These are phyloP conservation scores for Citrus mangshanensis DNA, from an alignment of 345 rosid genomes.

Conservation along the genomic window DNA sequence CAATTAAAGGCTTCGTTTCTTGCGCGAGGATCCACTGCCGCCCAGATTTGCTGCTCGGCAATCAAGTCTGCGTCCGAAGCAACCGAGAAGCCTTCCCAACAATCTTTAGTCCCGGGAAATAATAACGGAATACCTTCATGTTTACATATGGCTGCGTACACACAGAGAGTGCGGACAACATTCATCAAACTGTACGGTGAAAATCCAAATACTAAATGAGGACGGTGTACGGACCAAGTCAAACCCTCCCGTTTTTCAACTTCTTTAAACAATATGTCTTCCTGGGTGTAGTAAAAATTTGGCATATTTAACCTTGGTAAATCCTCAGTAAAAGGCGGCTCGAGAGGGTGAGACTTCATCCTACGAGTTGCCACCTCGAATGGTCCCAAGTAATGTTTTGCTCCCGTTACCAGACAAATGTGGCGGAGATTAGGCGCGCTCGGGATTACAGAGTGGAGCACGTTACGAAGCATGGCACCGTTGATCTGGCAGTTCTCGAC, in stretches of 20 bases:
- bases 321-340: conserved; percentile 81
- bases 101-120: conserved; percentile 61
- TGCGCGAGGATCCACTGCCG: conserved; percentile 61
- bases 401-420: conserved; percentile 80
- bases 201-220: conserved; percentile 60
- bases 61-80: conserved; percentile 74
- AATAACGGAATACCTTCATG: conserved; percentile 52
- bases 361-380: conserved; percentile 23
- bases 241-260: conserved; percentile 46
- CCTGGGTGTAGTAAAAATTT: conserved; percentile 62
- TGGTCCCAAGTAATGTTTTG: conserved; percentile 64
- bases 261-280: conserved; percentile 69
- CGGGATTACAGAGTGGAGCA: conserved; percentile 59
- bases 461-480: conserved; percentile 70
- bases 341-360: conserved; percentile 29
- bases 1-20: conserved; percentile 73
- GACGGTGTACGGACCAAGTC: conserved; percentile 78
- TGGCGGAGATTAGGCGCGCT: conserved; percentile 72
- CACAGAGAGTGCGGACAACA: conserved; percentile 55
- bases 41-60: conserved; percentile 93
- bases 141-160: conserved; percentile 81
- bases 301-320: conserved; percentile 55
- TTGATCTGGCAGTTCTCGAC: conserved; percentile 57
- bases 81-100: conserved; percentile 55
- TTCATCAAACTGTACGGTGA: conserved; percentile 84